Base-by-base conservation (phyloP, 306 rosid genomes). In the Gynostemma pentaphyllum region DNA sequence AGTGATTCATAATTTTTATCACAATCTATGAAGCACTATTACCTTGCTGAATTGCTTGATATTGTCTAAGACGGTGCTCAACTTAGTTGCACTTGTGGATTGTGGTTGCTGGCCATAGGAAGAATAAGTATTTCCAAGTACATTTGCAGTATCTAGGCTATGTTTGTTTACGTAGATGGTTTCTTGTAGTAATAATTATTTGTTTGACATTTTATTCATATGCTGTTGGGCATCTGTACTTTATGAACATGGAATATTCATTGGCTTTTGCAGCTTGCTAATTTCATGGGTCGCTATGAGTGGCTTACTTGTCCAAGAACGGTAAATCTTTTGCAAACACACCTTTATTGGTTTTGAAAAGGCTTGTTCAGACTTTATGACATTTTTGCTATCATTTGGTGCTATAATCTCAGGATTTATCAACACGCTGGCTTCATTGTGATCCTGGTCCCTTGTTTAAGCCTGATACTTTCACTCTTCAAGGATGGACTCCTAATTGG, bases 221-320 rank as follows among this genome's bases (percentile, higher is more conserved):
- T 13, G 65, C 13, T 1, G 47, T 37, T 13, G 10, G 23, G 62
- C 52, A 68, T 45, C 15, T 39, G 48, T 39, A 14, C 29, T 27
- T 60, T 12, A 18, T 26, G 63, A 61, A 42, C 57, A 37, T 40
- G 63, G 14, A 21, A 23, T 40, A 11, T 70, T 24, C 54, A 67
- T 59, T 67, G 82, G 48, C 65, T 78, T 76, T 19, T 86, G 84
- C 81, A 94, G 99, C 95, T 94, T 72, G 99, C 99, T 36, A 77
- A 80, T 62, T 34, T 86, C 87, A 79, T 94, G 97, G 97, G 97
- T 67, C 94, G 59, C 29, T 86, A 83, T 70, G 82, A 72, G 65
- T 94, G 97, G 99, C 74, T 88, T 62, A 94, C 99, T 11, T 94
- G 99, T 81, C 97, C 99, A 13, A 84, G 99, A 65, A 85, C 85